Percentiles rank a stretch among this genome's conserved stretches.
These are phyloP conservation scores for Suillus subluteus DNA, from an alignment of 768 basidiomycete species.

Conservation along the genomic window DNA sequence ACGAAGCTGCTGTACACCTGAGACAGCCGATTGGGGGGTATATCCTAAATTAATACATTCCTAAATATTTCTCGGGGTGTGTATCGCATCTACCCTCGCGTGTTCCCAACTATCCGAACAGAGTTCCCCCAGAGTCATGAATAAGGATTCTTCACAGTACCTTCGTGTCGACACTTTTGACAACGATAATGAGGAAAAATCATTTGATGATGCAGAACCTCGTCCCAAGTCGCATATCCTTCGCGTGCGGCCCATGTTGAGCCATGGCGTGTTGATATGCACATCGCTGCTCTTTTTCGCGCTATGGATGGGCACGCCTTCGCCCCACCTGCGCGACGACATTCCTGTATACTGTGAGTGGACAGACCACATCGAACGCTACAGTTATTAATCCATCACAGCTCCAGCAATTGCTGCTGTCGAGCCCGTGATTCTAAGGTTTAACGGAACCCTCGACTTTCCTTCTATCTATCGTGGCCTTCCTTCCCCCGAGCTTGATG, in stretches of 20 bases:
- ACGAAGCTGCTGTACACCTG: no score
- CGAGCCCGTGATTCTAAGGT: slow-evolving; percentile 9
- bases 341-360: slow-evolving; percentile 3
- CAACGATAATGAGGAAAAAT: background rate
- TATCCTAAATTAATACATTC: background rate
- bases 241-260: background rate
- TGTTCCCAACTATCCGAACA: background rate
- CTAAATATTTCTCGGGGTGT: background rate
- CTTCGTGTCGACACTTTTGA: background rate
- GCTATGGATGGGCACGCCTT: slow-evolving; percentile 12
- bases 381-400: background rate
- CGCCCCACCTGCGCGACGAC: background rate
- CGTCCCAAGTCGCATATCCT: background rate
- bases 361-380: background rate
- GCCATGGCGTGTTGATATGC: background rate
- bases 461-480: slow-evolving; percentile 10
- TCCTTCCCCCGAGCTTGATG: slow-evolving; percentile 6
- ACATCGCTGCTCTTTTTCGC: slow-evolving; percentile 8
- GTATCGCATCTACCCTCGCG: no score
- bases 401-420: slow-evolving; percentile 15
- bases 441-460: slow-evolving; percentile 12
- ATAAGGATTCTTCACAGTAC: background rate
- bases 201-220: background rate
- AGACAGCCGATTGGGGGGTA: background rate
- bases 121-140: background rate